Evolutionary conservation across 495 filamentous ascomycete species (phyloP).

Genomic region (Hyaloscypha bicolor): DNA sequence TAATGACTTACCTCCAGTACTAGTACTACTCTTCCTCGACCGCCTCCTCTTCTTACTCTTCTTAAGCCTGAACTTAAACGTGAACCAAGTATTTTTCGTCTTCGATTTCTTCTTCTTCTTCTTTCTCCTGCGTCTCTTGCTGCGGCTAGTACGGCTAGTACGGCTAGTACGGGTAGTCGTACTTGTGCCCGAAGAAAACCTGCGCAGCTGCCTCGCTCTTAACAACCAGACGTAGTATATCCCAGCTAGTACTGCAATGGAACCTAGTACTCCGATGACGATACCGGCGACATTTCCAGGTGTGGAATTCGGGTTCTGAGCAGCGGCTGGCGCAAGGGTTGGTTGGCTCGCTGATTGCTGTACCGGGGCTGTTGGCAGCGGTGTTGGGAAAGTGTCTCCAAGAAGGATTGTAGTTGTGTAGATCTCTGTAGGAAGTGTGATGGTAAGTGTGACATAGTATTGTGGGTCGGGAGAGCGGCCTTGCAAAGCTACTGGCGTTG

Average conservation of each 20-base stretch:
- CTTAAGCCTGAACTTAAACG: not conserved
- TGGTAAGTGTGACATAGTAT: slow-evolving; percentile 1
- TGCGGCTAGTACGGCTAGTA: not conserved
- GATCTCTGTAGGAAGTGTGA: not conserved
- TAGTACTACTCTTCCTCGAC: not conserved
- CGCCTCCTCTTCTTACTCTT: not conserved
- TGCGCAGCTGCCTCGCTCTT: not conserved
- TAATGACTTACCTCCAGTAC: not conserved
- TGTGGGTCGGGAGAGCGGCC: not conserved
- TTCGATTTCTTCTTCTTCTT: not conserved
- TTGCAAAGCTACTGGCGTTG: not conserved
- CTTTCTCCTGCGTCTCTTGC: not conserved
- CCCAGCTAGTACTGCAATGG: not conserved
- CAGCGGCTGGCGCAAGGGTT: not conserved
- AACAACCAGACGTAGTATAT: not conserved
- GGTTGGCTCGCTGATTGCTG: not conserved
- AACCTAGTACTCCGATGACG: not conserved
- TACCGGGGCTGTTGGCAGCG: not conserved
- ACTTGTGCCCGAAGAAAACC: not conserved
- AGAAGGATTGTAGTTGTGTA: slow-evolving; percentile 6
- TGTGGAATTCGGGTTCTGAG: not conserved
- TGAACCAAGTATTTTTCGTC: not conserved
- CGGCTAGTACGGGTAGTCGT: not conserved
- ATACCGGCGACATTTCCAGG: not conserved
- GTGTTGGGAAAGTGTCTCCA: not conserved